Percentiles rank a stretch among this genome's conserved stretches.
Evolutionary conservation across 345 rosid species (phyloP).

Genomic region (Ricinus communis): DNA sequence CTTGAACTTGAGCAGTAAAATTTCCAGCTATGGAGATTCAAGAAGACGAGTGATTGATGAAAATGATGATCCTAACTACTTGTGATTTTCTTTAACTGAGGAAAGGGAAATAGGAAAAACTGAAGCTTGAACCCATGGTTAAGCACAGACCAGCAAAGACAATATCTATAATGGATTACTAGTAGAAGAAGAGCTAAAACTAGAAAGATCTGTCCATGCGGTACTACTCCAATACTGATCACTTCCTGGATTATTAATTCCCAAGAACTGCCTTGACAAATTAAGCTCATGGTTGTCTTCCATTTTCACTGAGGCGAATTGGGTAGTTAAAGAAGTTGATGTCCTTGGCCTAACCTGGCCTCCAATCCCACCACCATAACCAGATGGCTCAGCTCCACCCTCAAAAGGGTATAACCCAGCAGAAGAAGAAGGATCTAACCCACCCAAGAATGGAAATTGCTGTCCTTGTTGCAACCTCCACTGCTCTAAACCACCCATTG

Average conservation of each 20-base stretch:
- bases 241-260: constrained; percentile 34
- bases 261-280: constrained; percentile 55
- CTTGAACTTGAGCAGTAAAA: not conserved
- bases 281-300: constrained; percentile 48
- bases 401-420: constrained; percentile 46
- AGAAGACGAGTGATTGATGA: too few relatives aligned
- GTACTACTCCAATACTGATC: constrained; percentile 44
- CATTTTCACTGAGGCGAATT: constrained; percentile 61
- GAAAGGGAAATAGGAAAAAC: constrained; percentile 5
- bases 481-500: constrained; percentile 45
- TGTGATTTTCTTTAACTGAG: constrained; percentile 20
- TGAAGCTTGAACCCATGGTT: not conserved
- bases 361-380: constrained; percentile 29
- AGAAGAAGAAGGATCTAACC: constrained; percentile 45
- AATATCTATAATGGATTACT: constrained; percentile 31
- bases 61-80: constrained; percentile 8
- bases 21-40: constrained; percentile 18
- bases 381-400: constrained; percentile 37
- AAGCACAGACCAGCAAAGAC: not conserved
- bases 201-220: constrained; percentile 61
- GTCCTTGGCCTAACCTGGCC: constrained; percentile 43
- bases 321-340: constrained; percentile 30
- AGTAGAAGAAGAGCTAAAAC: constrained; percentile 61
- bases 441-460: constrained; percentile 49
- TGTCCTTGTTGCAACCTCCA: constrained; percentile 53